Conservation (phyloP, 2,329 filamentous ascomycete genomes). For the Zymoseptoria pseudotritici region DNA sequence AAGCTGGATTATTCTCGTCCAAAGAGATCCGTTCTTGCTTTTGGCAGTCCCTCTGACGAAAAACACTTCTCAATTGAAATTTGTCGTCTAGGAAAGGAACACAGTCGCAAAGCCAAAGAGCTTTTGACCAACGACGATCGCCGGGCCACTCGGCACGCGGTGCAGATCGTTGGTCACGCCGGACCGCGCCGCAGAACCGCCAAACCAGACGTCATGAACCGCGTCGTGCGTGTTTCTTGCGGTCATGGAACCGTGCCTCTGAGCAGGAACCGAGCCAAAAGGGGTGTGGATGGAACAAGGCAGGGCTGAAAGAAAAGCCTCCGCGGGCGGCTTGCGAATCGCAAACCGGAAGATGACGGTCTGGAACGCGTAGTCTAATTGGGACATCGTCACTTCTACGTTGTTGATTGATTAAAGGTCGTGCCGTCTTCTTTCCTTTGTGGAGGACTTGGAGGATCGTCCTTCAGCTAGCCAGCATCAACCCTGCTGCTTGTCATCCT, state of each 20-base stretch:
- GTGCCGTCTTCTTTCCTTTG: neutral
- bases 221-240: no score
- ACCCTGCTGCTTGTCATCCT: neutral
- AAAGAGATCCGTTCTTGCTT: neutral
- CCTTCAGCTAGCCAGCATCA: neutral
- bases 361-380: neutral
- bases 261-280: neutral
- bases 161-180: neutral
- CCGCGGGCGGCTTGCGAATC: neutral
- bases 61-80: neutral
- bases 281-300: neutral
- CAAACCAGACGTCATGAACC: neutral
- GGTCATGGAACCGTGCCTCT: neutral
- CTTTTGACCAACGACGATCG: neutral
- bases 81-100: neutral
- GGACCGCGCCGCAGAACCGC: neutral
- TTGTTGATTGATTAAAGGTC: neutral
- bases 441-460: neutral
- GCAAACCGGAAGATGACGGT: neutral
- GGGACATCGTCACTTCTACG: neutral
- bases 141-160: neutral
- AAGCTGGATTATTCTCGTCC: neutral
- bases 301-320: neutral
- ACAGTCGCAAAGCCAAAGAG: neutral
- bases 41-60: neutral